Conservation (phyloP, 2,329 filamentous ascomycete species). For the Colletotrichum gloeosporioides region DNA sequence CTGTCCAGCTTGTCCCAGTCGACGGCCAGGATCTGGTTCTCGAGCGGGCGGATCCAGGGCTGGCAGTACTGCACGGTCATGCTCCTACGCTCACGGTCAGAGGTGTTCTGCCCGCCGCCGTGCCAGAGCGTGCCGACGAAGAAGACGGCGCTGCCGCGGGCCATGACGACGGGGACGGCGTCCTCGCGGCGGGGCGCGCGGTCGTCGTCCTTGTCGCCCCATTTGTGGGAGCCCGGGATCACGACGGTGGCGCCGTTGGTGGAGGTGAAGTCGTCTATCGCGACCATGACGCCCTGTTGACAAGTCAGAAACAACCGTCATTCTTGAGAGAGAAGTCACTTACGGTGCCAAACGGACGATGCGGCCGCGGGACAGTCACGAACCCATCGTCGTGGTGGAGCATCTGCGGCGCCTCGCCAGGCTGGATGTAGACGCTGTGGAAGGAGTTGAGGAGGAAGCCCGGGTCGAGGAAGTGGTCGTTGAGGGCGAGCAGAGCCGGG, state of each 20-base stretch:
- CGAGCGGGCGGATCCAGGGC: slow-evolving; percentile 42
- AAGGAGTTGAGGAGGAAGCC: slow-evolving; percentile 39
- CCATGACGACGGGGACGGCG: slow-evolving; percentile 36
- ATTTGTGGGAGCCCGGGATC: slow-evolving; percentile 39
- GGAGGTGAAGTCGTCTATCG: slow-evolving; percentile 35
- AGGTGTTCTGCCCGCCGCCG: slow-evolving; percentile 39
- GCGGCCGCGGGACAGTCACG: slow-evolving; percentile 36
- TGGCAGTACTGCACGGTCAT: slow-evolving; percentile 46
- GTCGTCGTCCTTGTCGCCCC: slow-evolving; percentile 30
- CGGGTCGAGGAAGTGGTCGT: slow-evolving; percentile 43
- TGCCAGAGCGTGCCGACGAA: slow-evolving; percentile 42
- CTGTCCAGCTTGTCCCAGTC: slow-evolving; percentile 28
- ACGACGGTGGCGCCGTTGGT: slow-evolving; percentile 40
- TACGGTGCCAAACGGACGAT: slow-evolving; percentile 36
- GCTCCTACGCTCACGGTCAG: slow-evolving; percentile 32
- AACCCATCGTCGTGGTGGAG: slow-evolving; percentile 38
- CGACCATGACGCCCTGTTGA: slow-evolving; percentile 30
- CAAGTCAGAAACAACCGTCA: too few species aligned
- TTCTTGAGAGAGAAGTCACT: background rate
- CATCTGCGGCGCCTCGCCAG: slow-evolving; percentile 40
- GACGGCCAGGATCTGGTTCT: slow-evolving; percentile 40
- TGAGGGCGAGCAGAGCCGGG: slow-evolving; percentile 39
- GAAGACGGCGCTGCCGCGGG: slow-evolving; percentile 39
- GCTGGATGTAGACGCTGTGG: slow-evolving; percentile 43
- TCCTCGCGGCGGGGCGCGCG: slow-evolving; percentile 28